These are phyloP conservation scores for Pseudocercospora fuligena DNA, from an alignment of 2,329 filamentous ascomycete genomes.

Conservation along the genomic window DNA sequence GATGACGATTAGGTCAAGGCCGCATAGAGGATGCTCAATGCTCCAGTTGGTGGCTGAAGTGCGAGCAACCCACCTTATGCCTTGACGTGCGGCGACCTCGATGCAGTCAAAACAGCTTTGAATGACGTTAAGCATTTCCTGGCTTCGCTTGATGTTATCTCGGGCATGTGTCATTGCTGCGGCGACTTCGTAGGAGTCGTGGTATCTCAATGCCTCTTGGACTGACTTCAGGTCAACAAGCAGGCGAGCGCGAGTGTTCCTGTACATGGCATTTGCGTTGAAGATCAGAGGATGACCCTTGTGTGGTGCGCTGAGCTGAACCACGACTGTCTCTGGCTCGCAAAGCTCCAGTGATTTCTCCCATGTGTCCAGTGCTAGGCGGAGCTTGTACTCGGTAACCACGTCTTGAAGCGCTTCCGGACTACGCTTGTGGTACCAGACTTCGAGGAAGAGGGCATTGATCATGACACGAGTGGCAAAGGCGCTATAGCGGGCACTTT, in stretches of 20 bases:
- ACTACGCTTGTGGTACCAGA: conserved; percentile 98
- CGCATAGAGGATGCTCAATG: conserved; percentile 94
- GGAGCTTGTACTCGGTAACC: conserved; percentile 96
- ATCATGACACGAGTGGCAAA: conserved; percentile 98
- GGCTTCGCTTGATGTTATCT: conserved; percentile 90
- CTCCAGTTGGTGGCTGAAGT: conserved; percentile 99
- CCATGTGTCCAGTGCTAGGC: conserved; percentile 96
- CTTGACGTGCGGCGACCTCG: conserved; percentile 90
- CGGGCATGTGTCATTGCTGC: conserved; percentile 94
- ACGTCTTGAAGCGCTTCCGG: conserved; percentile 97
- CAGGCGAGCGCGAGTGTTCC: conserved; percentile 87
- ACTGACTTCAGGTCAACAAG: conserved; percentile 95
- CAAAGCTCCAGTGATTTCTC: conserved; percentile 93
- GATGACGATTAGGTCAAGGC: conserved; percentile 96
- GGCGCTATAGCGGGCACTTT: conserved; percentile 87
- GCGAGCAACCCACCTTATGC: conserved; percentile 96
- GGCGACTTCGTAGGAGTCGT: conserved; percentile 95
- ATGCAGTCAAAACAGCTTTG: conserved; percentile 98
- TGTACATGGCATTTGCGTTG: conserved; percentile 96
- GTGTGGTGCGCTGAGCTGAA: conserved; percentile 90
- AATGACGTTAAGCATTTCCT: conserved; percentile 98
- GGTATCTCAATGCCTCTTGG: conserved; percentile 94
- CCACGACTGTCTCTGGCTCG: conserved; percentile 85
- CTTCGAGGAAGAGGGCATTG: conserved; percentile 95
- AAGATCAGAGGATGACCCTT: conserved; percentile 96